phyloP scores from a whole-genome alignment of 2,329 filamentous ascomycete genomes.

The Thielaviopsis populi region DNA sequence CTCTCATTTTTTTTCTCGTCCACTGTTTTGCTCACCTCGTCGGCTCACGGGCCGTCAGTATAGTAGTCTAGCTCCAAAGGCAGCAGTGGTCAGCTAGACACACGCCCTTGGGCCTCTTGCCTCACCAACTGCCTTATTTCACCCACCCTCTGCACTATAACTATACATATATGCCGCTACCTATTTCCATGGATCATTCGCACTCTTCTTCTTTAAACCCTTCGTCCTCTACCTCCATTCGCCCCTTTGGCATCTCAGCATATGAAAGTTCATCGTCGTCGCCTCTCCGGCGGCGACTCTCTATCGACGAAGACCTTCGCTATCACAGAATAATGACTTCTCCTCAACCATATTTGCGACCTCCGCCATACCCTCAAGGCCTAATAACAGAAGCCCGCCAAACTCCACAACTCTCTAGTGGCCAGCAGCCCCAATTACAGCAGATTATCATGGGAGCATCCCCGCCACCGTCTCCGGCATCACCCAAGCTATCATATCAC shows the following conservation, averaged over 20 bases:
- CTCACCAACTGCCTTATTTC: neutral
- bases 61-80: neutral
- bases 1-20: constrained; percentile 1
- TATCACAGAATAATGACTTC: constrained; percentile 37
- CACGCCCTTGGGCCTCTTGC: constrained; percentile 2
- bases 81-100: neutral
- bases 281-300: constrained; percentile 32
- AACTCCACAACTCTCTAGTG: neutral
- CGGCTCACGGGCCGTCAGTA: neutral
- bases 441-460: constrained; percentile 5
- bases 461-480: neutral
- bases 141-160: neutral
- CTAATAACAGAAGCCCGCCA: neutral
- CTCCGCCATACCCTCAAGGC: constrained; percentile 29
- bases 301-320: constrained; percentile 40
- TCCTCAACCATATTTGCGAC: constrained; percentile 31
- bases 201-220: neutral
- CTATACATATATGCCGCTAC: constrained; percentile 11
- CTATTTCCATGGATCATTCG: constrained; percentile 10
- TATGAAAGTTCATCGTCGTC: constrained; percentile 16
- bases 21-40: neutral
- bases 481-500: constrained; percentile 7
- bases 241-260: neutral
- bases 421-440: constrained; percentile 9
- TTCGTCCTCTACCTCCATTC: neutral